Evolutionary conservation across 2,329 filamentous ascomycete genomes (phyloP).

Genomic region (Beauveria bassiana): DNA sequence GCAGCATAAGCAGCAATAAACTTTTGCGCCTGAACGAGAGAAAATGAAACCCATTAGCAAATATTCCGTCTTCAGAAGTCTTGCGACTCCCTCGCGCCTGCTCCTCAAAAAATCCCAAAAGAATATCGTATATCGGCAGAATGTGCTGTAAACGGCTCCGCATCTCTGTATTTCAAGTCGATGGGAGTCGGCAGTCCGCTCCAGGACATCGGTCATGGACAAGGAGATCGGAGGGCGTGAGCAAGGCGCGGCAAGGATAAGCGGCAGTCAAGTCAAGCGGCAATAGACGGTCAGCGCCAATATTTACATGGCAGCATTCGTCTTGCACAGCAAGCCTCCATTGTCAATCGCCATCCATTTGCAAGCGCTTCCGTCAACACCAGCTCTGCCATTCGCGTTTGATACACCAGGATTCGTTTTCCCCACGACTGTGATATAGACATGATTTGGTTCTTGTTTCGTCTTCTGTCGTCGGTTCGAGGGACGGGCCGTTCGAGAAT

Average conservation of each 20-base stretch:
- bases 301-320: constrained; percentile 2
- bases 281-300: background rate
- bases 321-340: background rate
- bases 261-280: background rate
- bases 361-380: background rate
- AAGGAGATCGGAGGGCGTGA: constrained; percentile 8
- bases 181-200: background rate
- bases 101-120: constrained; percentile 32
- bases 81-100: constrained; percentile 67
- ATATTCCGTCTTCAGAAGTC: constrained; percentile 67
- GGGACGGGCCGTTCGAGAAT: background rate
- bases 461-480: background rate
- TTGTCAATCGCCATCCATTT: background rate
- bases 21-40: constrained; percentile 62
- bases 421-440: background rate
- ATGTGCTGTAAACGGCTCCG: background rate
- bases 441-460: background rate
- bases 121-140: background rate
- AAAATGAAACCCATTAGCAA: constrained; percentile 54
- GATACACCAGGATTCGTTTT: background rate
- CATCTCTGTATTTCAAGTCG: constrained; percentile 2
- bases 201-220: constrained; percentile 10
- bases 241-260: background rate
- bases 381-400: constrained; percentile 9
- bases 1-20: constrained; percentile 80